Percentiles rank a stretch among this genome's conserved stretches.
Evolutionary conservation across 1,284 basidiomycete species (phyloP).

Genomic region (Thecaphora thlaspeos): DNA sequence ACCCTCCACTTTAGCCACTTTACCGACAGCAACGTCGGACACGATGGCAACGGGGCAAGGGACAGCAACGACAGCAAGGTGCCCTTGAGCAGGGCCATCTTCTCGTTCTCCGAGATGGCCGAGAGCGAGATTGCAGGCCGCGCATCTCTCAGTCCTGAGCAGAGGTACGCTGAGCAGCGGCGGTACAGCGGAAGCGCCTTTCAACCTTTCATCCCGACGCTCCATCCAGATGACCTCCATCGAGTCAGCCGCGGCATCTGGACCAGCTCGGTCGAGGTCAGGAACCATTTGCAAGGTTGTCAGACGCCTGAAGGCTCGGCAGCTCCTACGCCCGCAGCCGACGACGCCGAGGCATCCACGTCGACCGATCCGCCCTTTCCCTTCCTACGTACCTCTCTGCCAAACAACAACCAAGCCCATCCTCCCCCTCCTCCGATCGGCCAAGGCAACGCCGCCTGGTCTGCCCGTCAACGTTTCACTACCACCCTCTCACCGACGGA

Average conservation of each 20-base stretch:
- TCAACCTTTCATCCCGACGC: slow-evolving; percentile 19
- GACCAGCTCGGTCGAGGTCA: slow-evolving; percentile 23
- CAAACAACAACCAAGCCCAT: no score
- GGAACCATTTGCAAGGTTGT: slow-evolving; percentile 6
- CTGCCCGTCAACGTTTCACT: no score
- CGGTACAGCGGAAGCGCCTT: background rate
- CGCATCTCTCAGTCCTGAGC: background rate
- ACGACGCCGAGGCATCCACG: slow-evolving; percentile 5
- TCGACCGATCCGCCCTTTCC: slow-evolving; percentile 21
- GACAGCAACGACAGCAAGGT: no score
- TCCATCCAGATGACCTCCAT: slow-evolving; percentile 16
- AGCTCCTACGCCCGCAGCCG: background rate
- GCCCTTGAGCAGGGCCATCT: background rate
- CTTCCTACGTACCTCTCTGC: slow-evolving; percentile 18
- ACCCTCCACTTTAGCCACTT: slow-evolving; percentile 40
- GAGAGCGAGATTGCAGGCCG: background rate
- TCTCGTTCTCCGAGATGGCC: background rate
- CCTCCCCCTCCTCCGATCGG: no score
- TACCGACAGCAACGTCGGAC: no score
- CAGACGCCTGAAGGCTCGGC: slow-evolving; percentile 7
- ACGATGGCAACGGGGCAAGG: no score
- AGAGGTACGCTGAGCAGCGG: no score
- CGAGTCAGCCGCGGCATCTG: slow-evolving; percentile 8
- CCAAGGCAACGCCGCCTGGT: no score
- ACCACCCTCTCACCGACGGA: no score